These are phyloP conservation scores for Fusarium compactum DNA, from an alignment of 2,329 filamentous ascomycete genomes.

Conservation along the genomic window DNA sequence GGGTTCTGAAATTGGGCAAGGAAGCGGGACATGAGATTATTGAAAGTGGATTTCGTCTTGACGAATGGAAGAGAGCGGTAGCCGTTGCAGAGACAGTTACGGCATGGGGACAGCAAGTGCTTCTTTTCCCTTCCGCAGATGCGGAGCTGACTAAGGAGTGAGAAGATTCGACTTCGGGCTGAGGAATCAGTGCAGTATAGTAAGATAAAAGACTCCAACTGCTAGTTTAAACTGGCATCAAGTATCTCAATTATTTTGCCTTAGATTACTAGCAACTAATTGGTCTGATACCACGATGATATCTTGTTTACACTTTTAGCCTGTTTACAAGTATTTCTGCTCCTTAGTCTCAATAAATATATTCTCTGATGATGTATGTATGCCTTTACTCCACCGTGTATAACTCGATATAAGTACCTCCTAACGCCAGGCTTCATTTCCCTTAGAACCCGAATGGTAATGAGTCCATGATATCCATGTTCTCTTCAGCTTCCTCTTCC, in stretches of 20 bases:
- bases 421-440: not conserved
- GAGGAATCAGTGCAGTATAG: too few relatives aligned
- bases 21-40: slow-evolving; percentile 32
- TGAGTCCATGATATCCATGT: slow-evolving; percentile 37
- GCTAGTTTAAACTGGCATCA: too few relatives aligned
- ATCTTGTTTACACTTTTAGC: not conserved
- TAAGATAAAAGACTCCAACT: rapidly evolving
- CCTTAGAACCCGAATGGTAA: slow-evolving; percentile 35
- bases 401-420: not conserved
- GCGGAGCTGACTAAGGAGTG: rapidly evolving
- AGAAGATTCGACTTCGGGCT: rapidly evolving
- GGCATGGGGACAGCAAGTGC: slow-evolving; percentile 34
- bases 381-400: not conserved
- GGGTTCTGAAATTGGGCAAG: slow-evolving; percentile 25
- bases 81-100: slow-evolving; percentile 13
- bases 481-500: slow-evolving; percentile 41
- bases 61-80: slow-evolving; percentile 30
- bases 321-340: not conserved
- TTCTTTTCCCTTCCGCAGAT: not conserved
- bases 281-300: rapidly evolving
- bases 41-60: slow-evolving; percentile 4
- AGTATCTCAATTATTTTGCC: too few relatives aligned
- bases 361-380: not conserved
- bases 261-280: too few relatives aligned
- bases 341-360: rapidly evolving